These are phyloP conservation scores for Abrus pulchellus DNA, from an alignment of 306 rosid genomes.

Conservation along the genomic window DNA sequence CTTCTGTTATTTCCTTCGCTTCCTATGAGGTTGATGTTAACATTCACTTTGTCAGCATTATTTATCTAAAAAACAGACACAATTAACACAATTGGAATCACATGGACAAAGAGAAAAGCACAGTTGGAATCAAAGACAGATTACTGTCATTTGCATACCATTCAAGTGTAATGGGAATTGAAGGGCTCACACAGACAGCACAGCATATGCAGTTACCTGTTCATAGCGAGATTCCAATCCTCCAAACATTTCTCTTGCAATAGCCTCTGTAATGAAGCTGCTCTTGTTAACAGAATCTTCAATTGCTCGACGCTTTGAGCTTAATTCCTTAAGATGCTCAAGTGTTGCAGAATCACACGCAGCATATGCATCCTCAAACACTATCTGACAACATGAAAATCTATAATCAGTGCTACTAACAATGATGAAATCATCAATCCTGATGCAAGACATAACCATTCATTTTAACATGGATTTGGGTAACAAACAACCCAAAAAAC, in stretches of 20 bases:
- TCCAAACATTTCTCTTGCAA: constrained; percentile 85
- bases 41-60: constrained; percentile 7
- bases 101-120: neutral
- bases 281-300: constrained; percentile 71
- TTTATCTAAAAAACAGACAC: neutral
- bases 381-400: constrained; percentile 64
- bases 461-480: neutral
- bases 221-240: constrained; percentile 71
- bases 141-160: neutral
- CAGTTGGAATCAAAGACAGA: neutral
- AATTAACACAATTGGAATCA: constrained; percentile 9
- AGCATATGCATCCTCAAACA: constrained; percentile 70
- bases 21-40: neutral
- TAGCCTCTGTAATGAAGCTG: constrained; percentile 73
- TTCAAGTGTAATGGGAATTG: constrained; percentile 4
- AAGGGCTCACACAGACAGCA: constrained; percentile 3
- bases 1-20: constrained; percentile 7
- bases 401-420: constrained; percentile 31
- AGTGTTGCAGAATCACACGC: constrained; percentile 74
- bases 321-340: constrained; percentile 84
- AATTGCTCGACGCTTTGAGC: constrained; percentile 75
- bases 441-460: constrained; percentile 4
- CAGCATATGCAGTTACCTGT: constrained; percentile 61
- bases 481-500: neutral
- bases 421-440: constrained; percentile 11